Evolutionary conservation across 352 stramenopile species (phyloP).

Genomic region (Pythium dissimile): DNA sequence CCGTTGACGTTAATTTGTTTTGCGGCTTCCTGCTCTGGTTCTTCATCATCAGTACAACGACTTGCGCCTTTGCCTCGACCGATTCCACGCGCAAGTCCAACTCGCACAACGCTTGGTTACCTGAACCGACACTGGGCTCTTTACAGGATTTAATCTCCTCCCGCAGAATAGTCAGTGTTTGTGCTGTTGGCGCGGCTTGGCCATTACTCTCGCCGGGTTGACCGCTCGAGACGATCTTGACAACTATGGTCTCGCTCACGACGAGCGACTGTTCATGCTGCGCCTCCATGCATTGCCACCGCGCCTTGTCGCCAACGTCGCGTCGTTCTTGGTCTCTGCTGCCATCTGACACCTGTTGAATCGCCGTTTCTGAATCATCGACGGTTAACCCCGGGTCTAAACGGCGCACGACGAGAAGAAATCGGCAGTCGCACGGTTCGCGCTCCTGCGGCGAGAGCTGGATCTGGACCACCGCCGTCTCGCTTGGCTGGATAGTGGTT

Average conservation of each 20-base stretch:
- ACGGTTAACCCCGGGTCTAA: too few species aligned
- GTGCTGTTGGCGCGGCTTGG: background rate
- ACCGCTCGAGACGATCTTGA: constrained; percentile 7
- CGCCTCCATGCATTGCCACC: constrained; percentile 27
- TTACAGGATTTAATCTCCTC: too few species aligned
- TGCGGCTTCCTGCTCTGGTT: constrained; percentile 27
- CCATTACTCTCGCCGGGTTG: background rate
- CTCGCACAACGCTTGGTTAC: too few species aligned
- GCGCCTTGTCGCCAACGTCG: constrained; percentile 20
- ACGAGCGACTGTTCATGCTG: constrained; percentile 22
- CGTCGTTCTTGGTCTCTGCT: background rate
- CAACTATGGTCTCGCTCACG: constrained; percentile 32
- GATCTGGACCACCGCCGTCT: constrained; percentile 20
- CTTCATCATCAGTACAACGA: constrained; percentile 46
- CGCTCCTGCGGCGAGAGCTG: constrained; percentile 32
- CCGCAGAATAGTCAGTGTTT: too few species aligned
- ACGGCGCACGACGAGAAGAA: constrained; percentile 27
- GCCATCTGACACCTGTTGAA: background rate
- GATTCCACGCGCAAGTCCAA: constrained; percentile 11
- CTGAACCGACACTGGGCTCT: too few species aligned
- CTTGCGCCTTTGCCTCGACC: constrained; percentile 12
- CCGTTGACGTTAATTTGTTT: constrained; percentile 24
- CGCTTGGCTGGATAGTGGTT: constrained; percentile 1
- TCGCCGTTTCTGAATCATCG: background rate
- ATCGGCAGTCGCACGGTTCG: constrained; percentile 30